Base-by-base conservation (phyloP, 768 basidiomycete genomes). In the Amanita pseudoporphyria region DNA sequence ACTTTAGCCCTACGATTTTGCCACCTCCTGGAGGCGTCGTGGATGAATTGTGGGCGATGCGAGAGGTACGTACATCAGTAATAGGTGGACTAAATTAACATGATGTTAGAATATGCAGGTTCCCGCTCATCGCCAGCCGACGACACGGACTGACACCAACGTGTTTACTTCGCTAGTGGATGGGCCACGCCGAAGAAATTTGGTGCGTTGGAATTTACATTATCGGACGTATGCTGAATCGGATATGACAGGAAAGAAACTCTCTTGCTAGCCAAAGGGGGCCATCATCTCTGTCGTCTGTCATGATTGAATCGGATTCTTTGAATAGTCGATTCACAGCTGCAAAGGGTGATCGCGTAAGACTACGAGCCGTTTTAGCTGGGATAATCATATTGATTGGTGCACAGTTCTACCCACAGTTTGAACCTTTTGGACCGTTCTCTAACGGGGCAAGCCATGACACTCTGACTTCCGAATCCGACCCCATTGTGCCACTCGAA, bases 1-100 rank as follows among this genome's bases (percentile, higher is more conserved):
- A 58, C 5, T 67, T 67, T 51, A 68, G 64, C 33, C 65, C 69
- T 5, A 55, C 58, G 3, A 50, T 52, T 12, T 61, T 70, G 9
- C 64, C 67, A 4, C 61, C 57, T n/a, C 69, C 69, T 18, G 64
- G 64, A 30, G 53, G 54, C 22, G 54, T 57, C n/a, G 57, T 64
- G 3, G 64, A 67, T 28, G 54, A 62, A 33, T 41, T 65, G 19
- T 71, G 68, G 67, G 59, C 51, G 13, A 64, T 64, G 9, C 57
- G 57, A 32, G 60, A 69, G 56, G 67, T 69, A 54, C 16, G 56
- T 16, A 9, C 19, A 22, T n/a, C 2, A 30, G 13, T 36, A 9
- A 19, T 3, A 28, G 41, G 32, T 31, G 16, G 24, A 13, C 47
- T 45, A 36, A 31, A 31, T 31, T 26, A 33, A 37, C 48, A 38